Evolutionary conservation across 2,329 filamentous ascomycete species (phyloP).

Genomic region (Diaporthe helianthi): DNA sequence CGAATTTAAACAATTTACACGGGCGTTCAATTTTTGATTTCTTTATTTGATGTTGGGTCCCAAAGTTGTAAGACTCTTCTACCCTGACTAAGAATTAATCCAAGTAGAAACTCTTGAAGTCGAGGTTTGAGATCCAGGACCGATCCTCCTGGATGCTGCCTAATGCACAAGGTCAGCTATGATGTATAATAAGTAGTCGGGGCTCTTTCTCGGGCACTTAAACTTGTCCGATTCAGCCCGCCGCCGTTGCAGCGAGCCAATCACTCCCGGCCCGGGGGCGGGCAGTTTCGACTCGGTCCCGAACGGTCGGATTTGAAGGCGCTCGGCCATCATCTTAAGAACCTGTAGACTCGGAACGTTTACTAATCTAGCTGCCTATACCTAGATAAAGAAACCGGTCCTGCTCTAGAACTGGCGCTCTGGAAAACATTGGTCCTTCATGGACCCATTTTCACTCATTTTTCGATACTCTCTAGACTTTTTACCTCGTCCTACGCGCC

Average conservation of each 20-base stretch:
- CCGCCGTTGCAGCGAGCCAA: not conserved
- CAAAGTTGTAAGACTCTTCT: not conserved
- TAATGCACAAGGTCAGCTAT: not conserved
- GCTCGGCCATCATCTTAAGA: not conserved
- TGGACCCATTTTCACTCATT: not conserved
- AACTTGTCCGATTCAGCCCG: not conserved
- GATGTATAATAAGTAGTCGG: not conserved
- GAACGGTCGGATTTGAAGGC: not conserved
- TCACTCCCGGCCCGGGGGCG: slow-evolving; percentile 15
- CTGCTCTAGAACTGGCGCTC: not conserved
- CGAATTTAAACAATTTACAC: too few relatives aligned
- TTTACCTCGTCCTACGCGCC: too few relatives aligned
- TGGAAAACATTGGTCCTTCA: not conserved
- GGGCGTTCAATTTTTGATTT: too few relatives aligned
- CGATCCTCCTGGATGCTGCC: not conserved
- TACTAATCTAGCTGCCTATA: not conserved
- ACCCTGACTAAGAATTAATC: too few relatives aligned
- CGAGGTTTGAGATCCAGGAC: not conserved
- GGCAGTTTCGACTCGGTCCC: slow-evolving; percentile 21
- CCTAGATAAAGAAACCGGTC: not conserved
- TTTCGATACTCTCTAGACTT: too few relatives aligned
- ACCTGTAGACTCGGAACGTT: too few relatives aligned
- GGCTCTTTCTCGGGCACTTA: not conserved
- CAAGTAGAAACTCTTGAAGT: too few relatives aligned
- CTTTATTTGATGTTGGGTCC: too few relatives aligned